phyloP scores from a whole-genome alignment of 257 asterid species.

The Solanum chiquidenum region DNA sequence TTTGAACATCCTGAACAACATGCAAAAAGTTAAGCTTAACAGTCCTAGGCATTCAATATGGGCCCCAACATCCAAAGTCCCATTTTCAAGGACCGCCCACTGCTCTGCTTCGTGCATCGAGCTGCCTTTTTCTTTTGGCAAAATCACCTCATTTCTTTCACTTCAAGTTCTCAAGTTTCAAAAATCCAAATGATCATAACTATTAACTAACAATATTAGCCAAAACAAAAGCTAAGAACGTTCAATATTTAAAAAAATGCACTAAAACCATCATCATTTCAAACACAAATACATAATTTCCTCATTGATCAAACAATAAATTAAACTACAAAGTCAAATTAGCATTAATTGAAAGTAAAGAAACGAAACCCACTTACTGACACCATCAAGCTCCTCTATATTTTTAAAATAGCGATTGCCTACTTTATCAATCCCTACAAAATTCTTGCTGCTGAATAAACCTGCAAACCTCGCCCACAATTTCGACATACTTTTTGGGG shows the following conservation, averaged over 20 bases:
- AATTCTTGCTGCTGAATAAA: conserved; percentile 41
- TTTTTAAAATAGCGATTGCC: conserved; percentile 78
- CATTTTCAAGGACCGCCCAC: not conserved
- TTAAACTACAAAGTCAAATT: not conserved
- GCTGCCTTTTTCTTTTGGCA: not conserved
- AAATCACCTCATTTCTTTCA: not conserved
- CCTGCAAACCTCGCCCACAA: conserved; percentile 61
- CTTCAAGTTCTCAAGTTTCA: not conserved
- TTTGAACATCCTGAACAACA: not conserved
- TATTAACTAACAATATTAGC: not conserved
- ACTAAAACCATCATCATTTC: not conserved
- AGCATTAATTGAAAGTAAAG: not conserved
- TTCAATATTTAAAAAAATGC: not conserved
- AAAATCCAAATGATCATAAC: not conserved
- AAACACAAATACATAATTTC: not conserved
- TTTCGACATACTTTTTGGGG: conserved; percentile 37
- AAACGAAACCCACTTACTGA: conserved; percentile 44
- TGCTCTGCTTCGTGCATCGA: not conserved
- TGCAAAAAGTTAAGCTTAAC: not conserved
- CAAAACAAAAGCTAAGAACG: not conserved
- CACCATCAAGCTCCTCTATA: conserved; percentile 63
- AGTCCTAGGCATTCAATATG: not conserved
- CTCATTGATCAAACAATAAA: not conserved
- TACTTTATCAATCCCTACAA: conserved; percentile 58
- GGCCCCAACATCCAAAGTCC: not conserved